Conservation (phyloP, 495 filamentous ascomycete species). For the Neurospora sp. region DNA sequence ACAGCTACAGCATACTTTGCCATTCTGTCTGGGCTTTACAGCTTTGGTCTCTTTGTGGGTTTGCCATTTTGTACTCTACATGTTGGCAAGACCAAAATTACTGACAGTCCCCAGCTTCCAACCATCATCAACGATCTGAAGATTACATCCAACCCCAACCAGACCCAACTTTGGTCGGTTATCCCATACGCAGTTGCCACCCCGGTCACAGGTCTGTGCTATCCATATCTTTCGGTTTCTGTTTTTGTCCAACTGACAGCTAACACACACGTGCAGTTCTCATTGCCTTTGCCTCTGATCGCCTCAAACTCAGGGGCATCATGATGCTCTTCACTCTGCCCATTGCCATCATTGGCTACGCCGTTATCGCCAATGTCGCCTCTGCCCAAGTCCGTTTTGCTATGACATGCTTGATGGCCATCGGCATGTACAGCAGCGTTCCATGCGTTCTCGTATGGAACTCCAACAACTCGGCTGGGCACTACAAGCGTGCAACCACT, state of each 20-base stretch:
- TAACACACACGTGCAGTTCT: conserved; percentile 17
- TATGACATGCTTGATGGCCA: conserved; percentile 62
- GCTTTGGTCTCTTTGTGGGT: conserved; percentile 45
- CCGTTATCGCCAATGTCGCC: conserved; percentile 17
- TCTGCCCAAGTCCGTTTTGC: conserved; percentile 57
- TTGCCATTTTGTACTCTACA: neutral
- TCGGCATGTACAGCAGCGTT: conserved; percentile 68
- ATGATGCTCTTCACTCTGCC: conserved; percentile 36
- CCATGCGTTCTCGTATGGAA: conserved; percentile 68
- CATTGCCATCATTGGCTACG: conserved; percentile 51
- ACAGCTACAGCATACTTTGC: conserved; percentile 37
- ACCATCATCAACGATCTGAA: conserved; percentile 58
- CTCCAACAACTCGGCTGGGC: conserved; percentile 37
- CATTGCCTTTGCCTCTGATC: conserved; percentile 37
- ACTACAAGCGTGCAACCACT: conserved; percentile 36
- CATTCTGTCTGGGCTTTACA: conserved; percentile 35
- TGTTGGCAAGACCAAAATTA: conserved; percentile 18
- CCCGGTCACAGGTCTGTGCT: conserved; percentile 38
- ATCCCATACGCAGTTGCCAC: conserved; percentile 57
- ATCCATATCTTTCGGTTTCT: conserved; percentile 23
- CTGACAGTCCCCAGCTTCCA: conserved; percentile 50
- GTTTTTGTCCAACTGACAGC: neutral
- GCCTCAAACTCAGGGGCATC: conserved; percentile 29
- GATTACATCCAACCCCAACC: conserved; percentile 44
- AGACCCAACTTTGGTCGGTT: conserved; percentile 58